Percentiles rank a stretch among this genome's conserved stretches.
phyloP scores from a whole-genome alignment of 441 rosid species.

The Breynia disticha region DNA sequence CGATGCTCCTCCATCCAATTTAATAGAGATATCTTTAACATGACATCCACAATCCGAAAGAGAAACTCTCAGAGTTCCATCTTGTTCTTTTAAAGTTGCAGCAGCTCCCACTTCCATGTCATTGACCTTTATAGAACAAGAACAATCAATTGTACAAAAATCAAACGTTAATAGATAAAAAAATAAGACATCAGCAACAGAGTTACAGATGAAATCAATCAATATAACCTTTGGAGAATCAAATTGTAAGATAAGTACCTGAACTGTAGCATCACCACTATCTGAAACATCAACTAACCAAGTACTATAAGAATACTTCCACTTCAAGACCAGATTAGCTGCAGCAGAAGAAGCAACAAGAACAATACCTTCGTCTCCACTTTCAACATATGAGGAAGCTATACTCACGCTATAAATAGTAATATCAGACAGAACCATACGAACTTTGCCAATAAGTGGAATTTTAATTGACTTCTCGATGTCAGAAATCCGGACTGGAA shows the following conservation, averaged over 20 bases:
- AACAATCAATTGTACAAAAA: background rate
- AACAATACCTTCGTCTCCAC: constrained; percentile 39
- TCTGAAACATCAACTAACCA: constrained; percentile 48
- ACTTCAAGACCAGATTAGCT: constrained; percentile 59
- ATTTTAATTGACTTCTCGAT: constrained; percentile 49
- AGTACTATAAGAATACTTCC: constrained; percentile 56
- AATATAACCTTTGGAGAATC: background rate
- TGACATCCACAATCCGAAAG: constrained; percentile 39
- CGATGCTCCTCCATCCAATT: constrained; percentile 71
- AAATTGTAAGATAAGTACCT: constrained; percentile 29
- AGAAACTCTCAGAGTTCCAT: constrained; percentile 45
- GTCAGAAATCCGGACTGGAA: constrained; percentile 52
- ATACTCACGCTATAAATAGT: constrained; percentile 34
- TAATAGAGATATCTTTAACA: constrained; percentile 45
- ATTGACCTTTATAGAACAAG: constrained; percentile 44
- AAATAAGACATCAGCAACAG: too few species aligned
- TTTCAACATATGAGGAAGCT: constrained; percentile 38
- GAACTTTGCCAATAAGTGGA: constrained; percentile 54
- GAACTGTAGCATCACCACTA: constrained; percentile 52
- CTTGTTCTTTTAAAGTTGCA: constrained; percentile 29
- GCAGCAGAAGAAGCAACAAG: constrained; percentile 52
- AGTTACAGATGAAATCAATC: too few species aligned
- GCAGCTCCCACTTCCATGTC: constrained; percentile 45
- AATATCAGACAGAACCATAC: constrained; percentile 42
- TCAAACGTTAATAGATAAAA: too few species aligned